These are phyloP conservation scores for Castanospermum australe DNA, from an alignment of 306 rosid species.

Conservation along the genomic window DNA sequence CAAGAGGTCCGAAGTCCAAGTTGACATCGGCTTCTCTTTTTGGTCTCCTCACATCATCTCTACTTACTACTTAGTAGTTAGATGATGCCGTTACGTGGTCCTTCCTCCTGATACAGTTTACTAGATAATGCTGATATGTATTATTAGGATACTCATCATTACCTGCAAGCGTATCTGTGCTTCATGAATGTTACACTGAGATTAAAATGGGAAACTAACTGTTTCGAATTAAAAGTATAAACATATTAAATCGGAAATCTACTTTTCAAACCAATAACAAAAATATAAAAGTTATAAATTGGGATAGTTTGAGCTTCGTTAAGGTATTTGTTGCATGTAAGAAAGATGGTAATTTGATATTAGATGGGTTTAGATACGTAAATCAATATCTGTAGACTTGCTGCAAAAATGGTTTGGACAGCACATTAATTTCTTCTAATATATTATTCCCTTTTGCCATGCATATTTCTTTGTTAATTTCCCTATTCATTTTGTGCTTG, in stretches of 20 bases:
- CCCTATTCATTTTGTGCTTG: neutral
- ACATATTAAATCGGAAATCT: neutral
- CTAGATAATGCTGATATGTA: neutral
- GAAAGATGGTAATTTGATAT: neutral
- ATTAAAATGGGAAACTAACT: neutral
- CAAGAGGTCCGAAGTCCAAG: constrained; percentile 33
- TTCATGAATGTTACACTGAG: neutral
- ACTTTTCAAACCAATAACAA: neutral
- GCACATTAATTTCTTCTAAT: neutral
- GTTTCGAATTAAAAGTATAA: neutral
- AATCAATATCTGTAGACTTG: neutral
- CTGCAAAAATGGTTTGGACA: neutral
- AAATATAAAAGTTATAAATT: neutral
- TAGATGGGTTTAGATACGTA: neutral
- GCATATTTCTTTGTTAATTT: neutral
- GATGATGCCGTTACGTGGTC: neutral
- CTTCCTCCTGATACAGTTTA: neutral
- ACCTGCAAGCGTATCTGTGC: neutral
- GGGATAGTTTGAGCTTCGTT: neutral
- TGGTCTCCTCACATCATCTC: constrained; percentile 32
- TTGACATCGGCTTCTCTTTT: constrained; percentile 31
- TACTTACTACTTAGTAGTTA: neutral
- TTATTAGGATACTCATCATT: neutral
- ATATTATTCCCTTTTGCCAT: neutral
- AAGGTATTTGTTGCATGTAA: neutral